Evolutionary conservation across 345 rosid species (phyloP).

Genomic region (Diplotaxis tenuifolia): DNA sequence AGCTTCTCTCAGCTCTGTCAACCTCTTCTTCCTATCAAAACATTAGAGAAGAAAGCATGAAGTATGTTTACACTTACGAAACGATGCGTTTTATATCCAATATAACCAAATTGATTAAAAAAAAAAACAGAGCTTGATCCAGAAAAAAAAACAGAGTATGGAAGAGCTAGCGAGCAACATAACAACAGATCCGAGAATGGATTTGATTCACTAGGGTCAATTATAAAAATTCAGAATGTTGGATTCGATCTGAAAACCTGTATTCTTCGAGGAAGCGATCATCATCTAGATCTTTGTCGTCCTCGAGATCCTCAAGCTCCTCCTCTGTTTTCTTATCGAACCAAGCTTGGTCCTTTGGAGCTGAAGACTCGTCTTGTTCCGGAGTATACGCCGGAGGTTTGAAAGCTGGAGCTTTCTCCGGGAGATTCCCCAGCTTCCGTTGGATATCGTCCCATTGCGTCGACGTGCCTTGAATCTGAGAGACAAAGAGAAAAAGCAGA

Average conservation of each 20-base stretch:
- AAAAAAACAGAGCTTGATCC: conserved; percentile 12
- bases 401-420: conserved; percentile 75
- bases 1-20: conserved; percentile 78
- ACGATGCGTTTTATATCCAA: neutral
- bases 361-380: conserved; percentile 56
- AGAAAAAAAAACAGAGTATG: neutral
- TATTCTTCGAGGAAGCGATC: conserved; percentile 89
- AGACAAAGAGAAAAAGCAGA: neutral
- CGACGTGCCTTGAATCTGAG: conserved; percentile 48
- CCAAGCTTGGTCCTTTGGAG: conserved; percentile 81
- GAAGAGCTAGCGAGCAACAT: neutral
- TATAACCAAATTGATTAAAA: neutral
- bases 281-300: conserved; percentile 69
- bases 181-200: conserved; percentile 18
- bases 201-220: neutral
- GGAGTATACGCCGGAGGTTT: conserved; percentile 86
- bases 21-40: conserved; percentile 77
- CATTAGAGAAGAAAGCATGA: no score
- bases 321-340: conserved; percentile 69
- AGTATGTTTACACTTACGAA: no score
- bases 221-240: neutral
- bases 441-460: conserved; percentile 99
- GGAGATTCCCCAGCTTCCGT: conserved; percentile 88
- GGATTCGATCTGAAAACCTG: conserved; percentile 46
- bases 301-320: conserved; percentile 83